Base-by-base conservation (phyloP, 1,139 yeast species). In the Pichia sorboxylosa region DNA sequence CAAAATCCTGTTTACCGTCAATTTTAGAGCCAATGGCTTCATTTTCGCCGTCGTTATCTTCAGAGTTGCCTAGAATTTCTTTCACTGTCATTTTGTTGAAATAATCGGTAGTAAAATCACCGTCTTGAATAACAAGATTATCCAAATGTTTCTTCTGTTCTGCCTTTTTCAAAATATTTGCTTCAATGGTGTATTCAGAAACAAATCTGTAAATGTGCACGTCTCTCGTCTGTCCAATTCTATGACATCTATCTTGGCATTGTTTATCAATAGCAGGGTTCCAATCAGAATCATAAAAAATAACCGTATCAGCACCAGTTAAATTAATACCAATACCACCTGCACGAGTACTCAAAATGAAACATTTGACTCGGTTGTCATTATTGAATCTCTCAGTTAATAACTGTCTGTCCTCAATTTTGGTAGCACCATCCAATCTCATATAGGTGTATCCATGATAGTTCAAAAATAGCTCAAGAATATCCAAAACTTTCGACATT, bases 231-330 rank as follows among this genome's bases (percentile, higher is more conserved):
- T 92, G 99, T 4, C 99, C 99, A 52, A 92, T 92, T 63, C 99
- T 79, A 57, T 92, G 99, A 60, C 98, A 90, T 55, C 99, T 76
- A 59, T 92, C 99, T 57, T 92, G 98, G 61, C 98, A 92, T 57
- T 92, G 99, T 52, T 85, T 84, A 57, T 92, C 99, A 97, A 92
- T 92, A 2, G 97, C 94, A 2, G 99, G 99, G 53, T 92, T 92
- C 99, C 99, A 92, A 59, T 92, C 99, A 2, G 96, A 85, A 57
- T 92, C 99, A 54, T 92, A 92, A 56, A 92, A 92, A n/a, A 92
- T 85, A 29, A 92, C 99, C 0, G 98, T 90, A 51, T 92, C 98
- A 0, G 99, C 99, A 48, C 98, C 99, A 0, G 98, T 90, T 47
- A 92, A 63, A 50, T 92, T 92, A 53, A 92, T 92, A 52, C 99